Evolutionary conservation across 2,329 filamentous ascomycete species (phyloP).

Genomic region (Aureobasidium sp.): DNA sequence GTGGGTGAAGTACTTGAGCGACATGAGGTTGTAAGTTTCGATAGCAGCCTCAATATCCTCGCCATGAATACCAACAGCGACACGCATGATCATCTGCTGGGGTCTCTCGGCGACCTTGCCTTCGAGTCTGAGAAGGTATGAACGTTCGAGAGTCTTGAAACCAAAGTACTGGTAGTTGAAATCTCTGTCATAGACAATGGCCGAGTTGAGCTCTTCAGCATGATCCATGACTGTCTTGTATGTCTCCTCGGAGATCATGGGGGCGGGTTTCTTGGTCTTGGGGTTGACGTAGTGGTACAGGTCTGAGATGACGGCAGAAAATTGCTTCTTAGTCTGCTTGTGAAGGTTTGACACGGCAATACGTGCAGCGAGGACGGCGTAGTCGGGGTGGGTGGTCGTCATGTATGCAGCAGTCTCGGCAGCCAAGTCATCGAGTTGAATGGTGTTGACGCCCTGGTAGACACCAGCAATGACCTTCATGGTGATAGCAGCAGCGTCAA

Average conservation of each 20-base stretch:
- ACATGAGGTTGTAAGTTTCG: constrained; percentile 99
- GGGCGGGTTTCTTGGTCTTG: constrained; percentile 71
- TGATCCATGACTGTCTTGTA: constrained; percentile 94
- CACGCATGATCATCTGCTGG: constrained; percentile 99
- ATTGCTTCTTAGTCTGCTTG: constrained; percentile 99
- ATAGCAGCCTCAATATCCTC: constrained; percentile 90
- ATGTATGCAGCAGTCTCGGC: constrained; percentile 99
- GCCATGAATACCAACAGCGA: constrained; percentile 92
- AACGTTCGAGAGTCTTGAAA: constrained; percentile 98
- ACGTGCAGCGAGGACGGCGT: constrained; percentile 94
- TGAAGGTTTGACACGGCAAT: constrained; percentile 99
- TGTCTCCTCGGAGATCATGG: constrained; percentile 89
- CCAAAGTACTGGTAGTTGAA: constrained; percentile 99
- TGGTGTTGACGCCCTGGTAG: constrained; percentile 93
- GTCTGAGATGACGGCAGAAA: constrained; percentile 88
- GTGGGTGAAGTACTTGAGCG: constrained; percentile 96
- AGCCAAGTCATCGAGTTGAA: constrained; percentile 93
- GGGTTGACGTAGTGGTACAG: constrained; percentile 96
- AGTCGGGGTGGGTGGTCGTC: constrained; percentile 98
- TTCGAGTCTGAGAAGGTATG: constrained; percentile 90
- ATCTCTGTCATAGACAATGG: constrained; percentile 97
- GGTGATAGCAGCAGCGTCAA: constrained; percentile 95
- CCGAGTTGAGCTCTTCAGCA: constrained; percentile 94
- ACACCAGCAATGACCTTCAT: constrained; percentile 99
- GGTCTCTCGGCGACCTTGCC: constrained; percentile 95